Evolutionary conservation across 495 filamentous ascomycete species (phyloP), one percentile per base, ranked within the genome.

Genomic region (Aspergillus coremiiformis): DNA sequence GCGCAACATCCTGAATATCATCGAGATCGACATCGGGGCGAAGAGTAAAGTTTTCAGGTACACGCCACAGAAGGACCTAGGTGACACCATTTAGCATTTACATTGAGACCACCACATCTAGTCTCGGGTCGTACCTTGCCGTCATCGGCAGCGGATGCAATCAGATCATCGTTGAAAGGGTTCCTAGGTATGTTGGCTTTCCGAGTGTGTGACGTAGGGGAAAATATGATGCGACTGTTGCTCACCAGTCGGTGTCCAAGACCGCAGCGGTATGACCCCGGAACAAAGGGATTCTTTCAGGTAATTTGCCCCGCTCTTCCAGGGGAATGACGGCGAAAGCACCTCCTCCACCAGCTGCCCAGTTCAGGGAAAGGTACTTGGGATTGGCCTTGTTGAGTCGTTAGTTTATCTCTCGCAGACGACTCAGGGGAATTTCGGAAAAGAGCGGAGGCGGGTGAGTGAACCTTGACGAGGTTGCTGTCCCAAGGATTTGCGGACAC

Each of bases 401-500:
- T 74, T 45, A 74, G 66, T 54, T 42, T 42, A 21, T 33, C 20
- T 44, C 37, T 37, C 55, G 61, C 48, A 50, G 46, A 47, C 41
- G 53, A 58, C 20, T 65, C 52, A 71, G 63, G 66, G 66, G 66
- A 54, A 55, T 41, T 39, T 33, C 15, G 27, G 17, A 9, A 23
- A 6, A 10, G 24, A 29, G 39, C 44, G 23, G 30, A 32, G 44
- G 43, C 8, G 45, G 30, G 55, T 78, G 45, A 26, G 55, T 78
- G 56, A 58, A 93, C 91, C 81, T 97, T 97, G 70, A 97, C 78
- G 47, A 98, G 78, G 72, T 98, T 98, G 67, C 89, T 96, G 71
- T 98, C 93, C 92, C 93, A 98, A 47, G 94, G 92, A 83, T 98
- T 98, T 69, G 83, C 84, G 54, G 92, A 96, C 68, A 98, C 86